phyloP scores from a whole-genome alignment of 495 filamentous ascomycete genomes.

The Parathielavia hyrcaniae region DNA sequence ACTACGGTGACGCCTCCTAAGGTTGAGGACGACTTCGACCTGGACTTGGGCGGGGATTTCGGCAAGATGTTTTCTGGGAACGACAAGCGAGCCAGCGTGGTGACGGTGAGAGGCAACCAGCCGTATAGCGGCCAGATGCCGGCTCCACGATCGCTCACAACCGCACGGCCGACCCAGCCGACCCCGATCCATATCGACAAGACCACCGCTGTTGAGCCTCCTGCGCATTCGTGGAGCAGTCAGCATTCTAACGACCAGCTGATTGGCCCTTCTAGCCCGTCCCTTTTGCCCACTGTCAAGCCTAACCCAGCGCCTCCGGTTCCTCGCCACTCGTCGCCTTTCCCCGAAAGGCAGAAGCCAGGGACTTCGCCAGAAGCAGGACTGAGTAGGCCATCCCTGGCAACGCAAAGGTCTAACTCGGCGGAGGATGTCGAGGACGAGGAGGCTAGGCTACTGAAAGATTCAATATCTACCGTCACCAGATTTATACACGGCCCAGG shows the following conservation, averaged over 20 bases:
- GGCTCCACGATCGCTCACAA: conserved; percentile 34
- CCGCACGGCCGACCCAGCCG: conserved; percentile 42
- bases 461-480: conserved; percentile 51
- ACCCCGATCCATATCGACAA: conserved; percentile 55
- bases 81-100: conserved; percentile 51
- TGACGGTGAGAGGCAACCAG: conserved; percentile 36
- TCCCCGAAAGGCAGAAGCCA: conserved; percentile 15
- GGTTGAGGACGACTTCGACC: conserved; percentile 53
- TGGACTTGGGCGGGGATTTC: conserved; percentile 57
- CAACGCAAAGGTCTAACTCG: conserved; percentile 39
- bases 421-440: conserved; percentile 55
- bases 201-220: conserved; percentile 48
- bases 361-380: conserved; percentile 35
- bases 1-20: conserved; percentile 68
- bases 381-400: conserved; percentile 44
- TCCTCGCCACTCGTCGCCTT: conserved; percentile 31
- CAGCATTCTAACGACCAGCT: conserved; percentile 59
- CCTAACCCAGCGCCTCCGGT: conserved; percentile 32
- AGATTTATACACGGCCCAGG: conserved; percentile 35
- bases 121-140: conserved; percentile 22
- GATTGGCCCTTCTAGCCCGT: conserved; percentile 40
- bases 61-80: conserved; percentile 59
- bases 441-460: conserved; percentile 59
- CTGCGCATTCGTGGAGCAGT: conserved; percentile 64
- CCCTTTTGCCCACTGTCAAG: conserved; percentile 26